Conservation (phyloP, 2,329 filamentous ascomycete genomes). For the Epicoccum nigrum region DNA sequence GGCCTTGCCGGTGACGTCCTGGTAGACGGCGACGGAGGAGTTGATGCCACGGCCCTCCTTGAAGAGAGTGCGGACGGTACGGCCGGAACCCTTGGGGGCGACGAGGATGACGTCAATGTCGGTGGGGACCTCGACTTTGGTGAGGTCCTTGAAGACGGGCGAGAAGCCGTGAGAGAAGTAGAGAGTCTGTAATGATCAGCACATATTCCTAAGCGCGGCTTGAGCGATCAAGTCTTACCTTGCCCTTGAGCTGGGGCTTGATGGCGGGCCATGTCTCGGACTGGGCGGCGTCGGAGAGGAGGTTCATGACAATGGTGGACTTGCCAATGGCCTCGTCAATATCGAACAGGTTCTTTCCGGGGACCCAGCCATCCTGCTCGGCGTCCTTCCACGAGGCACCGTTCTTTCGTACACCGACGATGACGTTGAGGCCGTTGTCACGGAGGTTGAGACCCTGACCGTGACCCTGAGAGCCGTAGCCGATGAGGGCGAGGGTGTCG, state of each 20-base stretch:
- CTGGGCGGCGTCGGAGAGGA: slow-evolving; percentile 96
- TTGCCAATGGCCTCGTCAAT: slow-evolving; percentile 93
- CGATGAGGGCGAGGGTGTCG: slow-evolving; percentile 98
- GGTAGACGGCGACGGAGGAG: slow-evolving; percentile 97
- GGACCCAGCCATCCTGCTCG: slow-evolving; percentile 94
- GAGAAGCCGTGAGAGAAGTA: slow-evolving; percentile 99
- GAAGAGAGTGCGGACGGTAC: slow-evolving; percentile 98
- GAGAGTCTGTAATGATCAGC: slow-evolving; percentile 70
- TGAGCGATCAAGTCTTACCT: slow-evolving; percentile 65
- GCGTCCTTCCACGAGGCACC: slow-evolving; percentile 99
- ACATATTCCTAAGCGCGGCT: slow-evolving; percentile 23
- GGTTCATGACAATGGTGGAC: slow-evolving; percentile 98
- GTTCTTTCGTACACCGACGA: slow-evolving; percentile 97
- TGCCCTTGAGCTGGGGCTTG: slow-evolving; percentile 99
- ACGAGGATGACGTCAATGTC: slow-evolving; percentile 99
- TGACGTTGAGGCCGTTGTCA: slow-evolving; percentile 99
- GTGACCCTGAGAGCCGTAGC: slow-evolving; percentile 97
- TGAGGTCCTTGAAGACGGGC: slow-evolving; percentile 98
- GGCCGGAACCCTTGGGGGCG: slow-evolving; percentile 97
- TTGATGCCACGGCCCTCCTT: slow-evolving; percentile 99
- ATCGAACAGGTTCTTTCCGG: slow-evolving; percentile 98
- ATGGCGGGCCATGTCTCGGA: slow-evolving; percentile 98
- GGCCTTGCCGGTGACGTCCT: slow-evolving; percentile 97
- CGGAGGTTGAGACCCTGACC: slow-evolving; percentile 99
- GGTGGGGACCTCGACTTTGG: slow-evolving; percentile 94